Evolutionary conservation across 148 eudicot species (phyloP), one percentile per base, ranked within the genome.

Genomic region (Rheum nobile): DNA sequence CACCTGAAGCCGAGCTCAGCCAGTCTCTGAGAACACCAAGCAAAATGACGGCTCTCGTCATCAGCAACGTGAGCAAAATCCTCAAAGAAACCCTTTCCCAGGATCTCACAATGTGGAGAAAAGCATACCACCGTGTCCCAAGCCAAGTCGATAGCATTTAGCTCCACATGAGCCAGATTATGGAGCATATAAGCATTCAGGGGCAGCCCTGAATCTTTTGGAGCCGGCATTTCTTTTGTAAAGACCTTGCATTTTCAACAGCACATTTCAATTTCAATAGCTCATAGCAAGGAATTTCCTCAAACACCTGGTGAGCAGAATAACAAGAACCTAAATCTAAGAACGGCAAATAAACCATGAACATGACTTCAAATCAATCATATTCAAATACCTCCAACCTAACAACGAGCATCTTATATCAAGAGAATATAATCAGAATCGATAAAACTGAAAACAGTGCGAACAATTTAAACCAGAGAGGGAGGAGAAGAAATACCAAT

Each of bases 31-130:
- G 86, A 91, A 79, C 98, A 94, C 98, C 97, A 94, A 80, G 88
- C 81, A 81, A 94, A 94, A 88, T 94, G 98, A 11, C 98, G 92
- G 79, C 98, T 94, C 82, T 94, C 98, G 54, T 94, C 98, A 82
- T 94, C 98, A 82, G 98, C 98, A 73, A 91, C 97, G 75, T 87
- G 98, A 71, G 97, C 96, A 85, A 94, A 94, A 82, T 94, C 98
- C 74, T 85, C 89, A 73, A 89, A 91, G 77, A 91, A 91, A 0
- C 85, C 90, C 69, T 91, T 90, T 6, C 91, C 97, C 63, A 94
- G 89, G 74, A 86, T 82, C 57, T 91, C 88, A 61, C 57, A 34
- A 26, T 83, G 85, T 14, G 97, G 90, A 32, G 98, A 94, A 77
- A 94, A 94, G 61, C 98, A 91, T 72, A 93, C 96, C 72, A 93